Evolutionary conservation across 306 rosid genomes (phyloP).

Genomic region (Trifolium fragiferum): DNA sequence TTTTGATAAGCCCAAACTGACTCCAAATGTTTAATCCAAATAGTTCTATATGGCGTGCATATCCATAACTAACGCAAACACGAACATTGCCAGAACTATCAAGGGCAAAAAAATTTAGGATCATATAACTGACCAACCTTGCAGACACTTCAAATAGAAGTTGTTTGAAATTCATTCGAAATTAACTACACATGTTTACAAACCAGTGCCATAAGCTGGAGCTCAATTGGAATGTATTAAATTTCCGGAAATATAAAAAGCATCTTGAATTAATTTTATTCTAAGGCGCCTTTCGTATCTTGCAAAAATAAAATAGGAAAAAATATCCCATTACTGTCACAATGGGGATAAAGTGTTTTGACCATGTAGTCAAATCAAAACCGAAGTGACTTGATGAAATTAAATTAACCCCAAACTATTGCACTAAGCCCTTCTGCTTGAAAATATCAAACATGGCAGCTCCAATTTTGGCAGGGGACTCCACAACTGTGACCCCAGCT

Average conservation of each 20-base stretch:
- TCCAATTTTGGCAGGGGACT: slow-evolving; percentile 98
- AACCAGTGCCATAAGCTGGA: slow-evolving; percentile 32
- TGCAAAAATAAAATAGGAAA: slow-evolving; percentile 19
- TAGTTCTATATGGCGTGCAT: no score
- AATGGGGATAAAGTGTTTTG: slow-evolving; percentile 40
- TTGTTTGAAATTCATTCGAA: slow-evolving; percentile 34
- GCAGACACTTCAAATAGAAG: slow-evolving; percentile 22
- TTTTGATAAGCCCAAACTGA: no score
- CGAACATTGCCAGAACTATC: neutral
- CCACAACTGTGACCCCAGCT: slow-evolving; percentile 93
- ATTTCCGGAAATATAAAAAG: slow-evolving; percentile 35
- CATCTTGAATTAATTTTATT: slow-evolving; percentile 47
- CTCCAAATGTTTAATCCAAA: no score
- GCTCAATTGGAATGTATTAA: slow-evolving; percentile 24
- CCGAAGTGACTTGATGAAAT: slow-evolving; percentile 41
- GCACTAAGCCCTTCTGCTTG: slow-evolving; percentile 89
- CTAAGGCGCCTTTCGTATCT: slow-evolving; percentile 39
- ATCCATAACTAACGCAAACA: neutral
- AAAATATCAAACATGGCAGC: slow-evolving; percentile 82
- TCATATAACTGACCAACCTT: slow-evolving; percentile 9
- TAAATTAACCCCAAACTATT: slow-evolving; percentile 48
- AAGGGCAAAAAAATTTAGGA: neutral
- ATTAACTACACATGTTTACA: slow-evolving; percentile 16
- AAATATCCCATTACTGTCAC: slow-evolving; percentile 36
- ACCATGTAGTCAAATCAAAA: slow-evolving; percentile 30